phyloP scores from a whole-genome alignment of 2,329 filamentous ascomycete species.

The Trichoderma harzianum region DNA sequence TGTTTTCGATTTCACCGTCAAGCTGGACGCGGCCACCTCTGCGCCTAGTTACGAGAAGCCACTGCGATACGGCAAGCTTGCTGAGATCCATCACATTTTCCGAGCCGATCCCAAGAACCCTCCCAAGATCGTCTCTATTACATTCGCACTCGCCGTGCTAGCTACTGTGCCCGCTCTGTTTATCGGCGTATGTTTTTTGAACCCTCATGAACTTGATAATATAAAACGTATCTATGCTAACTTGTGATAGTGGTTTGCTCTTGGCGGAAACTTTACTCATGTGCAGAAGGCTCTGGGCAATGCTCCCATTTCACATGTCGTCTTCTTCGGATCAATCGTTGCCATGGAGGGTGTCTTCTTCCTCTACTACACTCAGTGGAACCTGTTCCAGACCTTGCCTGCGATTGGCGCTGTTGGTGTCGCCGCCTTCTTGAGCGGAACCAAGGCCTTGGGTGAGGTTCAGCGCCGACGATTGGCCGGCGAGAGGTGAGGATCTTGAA shows the following conservation, averaged over 20 bases:
- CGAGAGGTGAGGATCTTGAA: slow-evolving; percentile 43
- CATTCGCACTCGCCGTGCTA: slow-evolving; percentile 71
- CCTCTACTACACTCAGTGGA: slow-evolving; percentile 91
- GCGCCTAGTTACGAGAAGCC: slow-evolving; percentile 61
- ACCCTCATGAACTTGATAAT: not conserved
- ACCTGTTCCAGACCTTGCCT: slow-evolving; percentile 83
- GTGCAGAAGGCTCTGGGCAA: slow-evolving; percentile 68
- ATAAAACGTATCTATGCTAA: slow-evolving; percentile 23
- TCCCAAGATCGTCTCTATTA: slow-evolving; percentile 71
- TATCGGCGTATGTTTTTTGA: slow-evolving; percentile 49
- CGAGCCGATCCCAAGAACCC: slow-evolving; percentile 74
- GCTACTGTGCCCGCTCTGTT: slow-evolving; percentile 72
- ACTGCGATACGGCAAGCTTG: slow-evolving; percentile 76
- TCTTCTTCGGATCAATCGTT: slow-evolving; percentile 85
- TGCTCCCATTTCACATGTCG: slow-evolving; percentile 74
- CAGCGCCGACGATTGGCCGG: slow-evolving; percentile 82
- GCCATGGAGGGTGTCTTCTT: slow-evolving; percentile 91
- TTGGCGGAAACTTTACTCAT: slow-evolving; percentile 82
- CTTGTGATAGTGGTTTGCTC: slow-evolving; percentile 63
- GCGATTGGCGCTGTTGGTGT: slow-evolving; percentile 64
- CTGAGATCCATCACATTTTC: slow-evolving; percentile 91
- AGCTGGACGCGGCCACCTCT: slow-evolving; percentile 59
- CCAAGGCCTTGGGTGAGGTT: slow-evolving; percentile 86
- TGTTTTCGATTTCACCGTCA: slow-evolving; percentile 70
- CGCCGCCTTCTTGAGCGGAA: slow-evolving; percentile 80